Evolutionary conservation across 2,329 filamentous ascomycete genomes (phyloP).

Genomic region (Arthroderma sp.): DNA sequence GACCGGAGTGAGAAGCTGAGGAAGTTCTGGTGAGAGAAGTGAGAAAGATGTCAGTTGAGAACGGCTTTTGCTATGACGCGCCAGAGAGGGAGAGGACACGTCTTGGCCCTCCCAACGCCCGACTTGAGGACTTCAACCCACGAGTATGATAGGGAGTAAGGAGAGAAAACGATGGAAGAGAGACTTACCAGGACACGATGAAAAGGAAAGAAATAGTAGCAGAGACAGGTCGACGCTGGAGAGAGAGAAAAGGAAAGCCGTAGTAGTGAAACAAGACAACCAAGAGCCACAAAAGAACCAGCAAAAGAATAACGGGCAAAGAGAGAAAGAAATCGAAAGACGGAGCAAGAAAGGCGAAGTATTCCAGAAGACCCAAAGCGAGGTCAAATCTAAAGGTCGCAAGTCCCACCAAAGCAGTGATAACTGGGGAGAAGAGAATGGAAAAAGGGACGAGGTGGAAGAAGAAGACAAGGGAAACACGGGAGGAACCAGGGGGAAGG

Average conservation of each 20-base stretch:
- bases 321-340: constrained; percentile 12
- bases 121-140: no score
- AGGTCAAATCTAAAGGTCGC: constrained; percentile 19
- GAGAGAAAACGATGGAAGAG: neutral
- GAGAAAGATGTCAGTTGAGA: neutral
- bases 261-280: constrained; percentile 3
- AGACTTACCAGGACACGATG: neutral
- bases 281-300: neutral
- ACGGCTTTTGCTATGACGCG: constrained; percentile 7
- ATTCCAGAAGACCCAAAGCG: constrained; percentile 20
- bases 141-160: neutral
- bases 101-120: neutral
- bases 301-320: constrained; percentile 1
- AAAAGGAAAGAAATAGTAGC: neutral
- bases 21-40: no score
- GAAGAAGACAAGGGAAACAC: constrained; percentile 16
- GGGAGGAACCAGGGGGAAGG: constrained; percentile 18
- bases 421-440: constrained; percentile 28
- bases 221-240: constrained; percentile 10
- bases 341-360: constrained; percentile 4
- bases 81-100: constrained; percentile 4
- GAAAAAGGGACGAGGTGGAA: constrained; percentile 18
- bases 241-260: constrained; percentile 18
- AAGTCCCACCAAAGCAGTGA: neutral
- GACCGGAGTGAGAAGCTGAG: neutral